A percentile compares a stretch with the other conserved stretches of the same genome.
These are phyloP conservation scores for Kregervanrija pseudodelftensis DNA, from an alignment of 805 yeast species.

Conservation along the genomic window DNA sequence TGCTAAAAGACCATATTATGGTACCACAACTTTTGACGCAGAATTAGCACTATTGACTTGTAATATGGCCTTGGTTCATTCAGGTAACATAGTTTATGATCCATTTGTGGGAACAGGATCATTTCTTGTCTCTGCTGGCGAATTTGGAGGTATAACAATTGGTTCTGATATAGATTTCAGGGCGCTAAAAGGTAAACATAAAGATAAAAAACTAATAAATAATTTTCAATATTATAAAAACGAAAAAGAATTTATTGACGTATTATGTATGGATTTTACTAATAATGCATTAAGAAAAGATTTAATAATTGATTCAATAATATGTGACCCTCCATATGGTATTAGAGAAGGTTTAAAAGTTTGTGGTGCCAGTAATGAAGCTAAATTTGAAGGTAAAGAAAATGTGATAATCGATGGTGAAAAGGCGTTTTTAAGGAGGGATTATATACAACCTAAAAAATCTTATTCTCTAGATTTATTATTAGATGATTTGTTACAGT, in stretches of 20 bases:
- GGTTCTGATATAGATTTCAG: constrained; percentile 93
- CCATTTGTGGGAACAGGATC: constrained; percentile 98
- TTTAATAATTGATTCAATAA: constrained; percentile 66
- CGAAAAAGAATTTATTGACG: constrained; percentile 54
- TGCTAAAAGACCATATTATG: constrained; percentile 77
- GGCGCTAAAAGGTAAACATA: constrained; percentile 56
- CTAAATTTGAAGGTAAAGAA: constrained; percentile 66
- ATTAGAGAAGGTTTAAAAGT: constrained; percentile 93
- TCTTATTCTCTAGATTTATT: constrained; percentile 76
- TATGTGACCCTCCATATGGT: constrained; percentile 98
- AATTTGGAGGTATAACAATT: constrained; percentile 69
- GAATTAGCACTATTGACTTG: constrained; percentile 84
- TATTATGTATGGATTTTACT: constrained; percentile 89
- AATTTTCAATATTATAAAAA: constrained; percentile 76
- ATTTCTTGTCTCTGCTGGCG: constrained; percentile 80
- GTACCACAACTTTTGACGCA: constrained; percentile 96
- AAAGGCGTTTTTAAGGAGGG: constrained; percentile 67
- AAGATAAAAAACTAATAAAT: constrained; percentile 29
- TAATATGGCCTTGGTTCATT: constrained; percentile 70
- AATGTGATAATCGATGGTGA: constrained; percentile 69
- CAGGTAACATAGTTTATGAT: constrained; percentile 70
- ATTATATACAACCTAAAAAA: constrained; percentile 88
- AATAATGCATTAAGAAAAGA: constrained; percentile 69
- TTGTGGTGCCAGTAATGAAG: constrained; percentile 65
- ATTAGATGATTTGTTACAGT: constrained; percentile 69